Evolutionary conservation across 2,329 filamentous ascomycete genomes (phyloP), one percentile per base, ranked within the genome.

Genomic region (Penicillium sp.): DNA sequence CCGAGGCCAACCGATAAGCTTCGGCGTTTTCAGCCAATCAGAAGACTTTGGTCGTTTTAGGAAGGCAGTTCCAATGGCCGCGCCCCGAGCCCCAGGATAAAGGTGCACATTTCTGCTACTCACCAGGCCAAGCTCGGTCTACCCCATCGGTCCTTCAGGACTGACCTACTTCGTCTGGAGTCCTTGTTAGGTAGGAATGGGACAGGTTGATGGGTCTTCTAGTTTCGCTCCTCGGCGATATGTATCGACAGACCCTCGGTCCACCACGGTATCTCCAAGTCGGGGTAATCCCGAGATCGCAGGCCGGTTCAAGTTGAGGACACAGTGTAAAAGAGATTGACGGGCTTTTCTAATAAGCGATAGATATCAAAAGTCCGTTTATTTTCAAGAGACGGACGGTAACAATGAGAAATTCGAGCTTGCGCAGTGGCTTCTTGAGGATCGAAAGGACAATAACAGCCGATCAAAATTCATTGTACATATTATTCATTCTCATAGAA

Each of bases 401-500:
- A 41, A 15, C 9, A 41, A 41, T 15, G 35, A 15, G 11, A 15
- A 4, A 15, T 41, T 13, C 15, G 35, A 15, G 26, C 26, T 41
- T 15, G 35, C 11, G 17, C 35, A 41, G 11, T 41, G 13, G 15
- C 15, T 15, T 15, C 35, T 30, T 15, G 6, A 57, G 15, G 13
- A 23, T 57, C 3, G 38, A 50, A 47, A 52, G 11, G 23, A n/a
- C 23, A 35, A 44, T 30, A 21, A 13, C 35, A 15, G 56, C 47
- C 29, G 31, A 41, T 56, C 46, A 55, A 53, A 57, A 50, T 53
- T 48, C 60, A 61, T 62, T 52, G 60, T 62, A 62, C 60, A 62
- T 57, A 58, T 49, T 54, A 44, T 62, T 62, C 55, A 55, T 62
- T 58, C 60, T 62, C 60, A 35, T 62, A 50, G 55, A 55, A 58